Evolutionary conservation across 805 yeast species (phyloP).

Genomic region (Candida schatavii): DNA sequence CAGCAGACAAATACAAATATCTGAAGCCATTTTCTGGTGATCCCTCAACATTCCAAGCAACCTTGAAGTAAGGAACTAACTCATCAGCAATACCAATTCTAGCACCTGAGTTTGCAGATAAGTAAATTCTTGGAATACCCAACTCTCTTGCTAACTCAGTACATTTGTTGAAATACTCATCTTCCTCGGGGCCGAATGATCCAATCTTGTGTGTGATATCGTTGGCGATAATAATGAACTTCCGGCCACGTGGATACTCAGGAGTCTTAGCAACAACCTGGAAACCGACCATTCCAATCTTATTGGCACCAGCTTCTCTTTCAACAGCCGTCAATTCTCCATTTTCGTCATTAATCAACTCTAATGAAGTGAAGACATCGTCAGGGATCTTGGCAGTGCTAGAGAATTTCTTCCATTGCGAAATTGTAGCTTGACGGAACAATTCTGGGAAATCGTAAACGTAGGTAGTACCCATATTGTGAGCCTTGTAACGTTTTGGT

Average conservation of each 20-base stretch:
- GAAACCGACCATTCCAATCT: conserved; percentile 98
- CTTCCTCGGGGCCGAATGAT: conserved; percentile 97
- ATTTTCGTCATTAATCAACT: conserved; percentile 80
- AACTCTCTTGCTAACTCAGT: conserved; percentile 86
- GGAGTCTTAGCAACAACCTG: conserved; percentile 88
- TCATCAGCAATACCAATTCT: conserved; percentile 98
- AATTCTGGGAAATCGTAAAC: conserved; percentile 98
- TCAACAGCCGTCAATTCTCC: conserved; percentile 81
- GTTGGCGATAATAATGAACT: conserved; percentile 88
- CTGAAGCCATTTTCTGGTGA: conserved; percentile 84
- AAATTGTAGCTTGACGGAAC: conserved; percentile 85
- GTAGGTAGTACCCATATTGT: conserved; percentile 95
- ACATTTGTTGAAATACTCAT: conserved; percentile 84
- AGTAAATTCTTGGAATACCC: conserved; percentile 93
- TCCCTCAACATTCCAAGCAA: conserved; percentile 83
- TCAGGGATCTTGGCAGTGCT: conserved; percentile 62
- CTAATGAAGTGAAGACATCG: conserved; percentile 74
- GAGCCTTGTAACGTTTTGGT: conserved; percentile 98
- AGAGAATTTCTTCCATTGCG: conserved; percentile 77
- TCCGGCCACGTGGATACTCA: conserved; percentile 95
- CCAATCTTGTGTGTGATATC: conserved; percentile 98
- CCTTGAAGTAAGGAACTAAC: conserved; percentile 81
- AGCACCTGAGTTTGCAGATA: conserved; percentile 99
- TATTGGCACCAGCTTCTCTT: conserved; percentile 95
- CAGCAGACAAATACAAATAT: conserved; percentile 78